phyloP scores from a whole-genome alignment of 805 yeast genomes.

The Metschnikowia borealis region DNA sequence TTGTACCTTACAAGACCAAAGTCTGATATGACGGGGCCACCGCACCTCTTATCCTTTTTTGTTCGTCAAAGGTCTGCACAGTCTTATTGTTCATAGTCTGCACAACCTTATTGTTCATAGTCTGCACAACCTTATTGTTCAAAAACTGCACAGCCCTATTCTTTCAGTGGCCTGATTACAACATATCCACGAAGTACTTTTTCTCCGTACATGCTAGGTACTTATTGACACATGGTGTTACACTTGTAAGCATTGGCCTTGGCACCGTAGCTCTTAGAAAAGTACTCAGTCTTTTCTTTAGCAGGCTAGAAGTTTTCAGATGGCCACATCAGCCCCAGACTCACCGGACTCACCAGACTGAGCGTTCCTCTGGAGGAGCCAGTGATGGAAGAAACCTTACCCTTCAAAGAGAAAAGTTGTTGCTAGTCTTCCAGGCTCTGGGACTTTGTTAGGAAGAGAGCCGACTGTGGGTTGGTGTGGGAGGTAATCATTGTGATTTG shows the following conservation, averaged over 20 bases:
- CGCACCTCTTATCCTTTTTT: too few species aligned
- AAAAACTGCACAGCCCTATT: too few species aligned
- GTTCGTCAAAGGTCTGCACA: too few species aligned
- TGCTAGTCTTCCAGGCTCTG: conserved; percentile 49
- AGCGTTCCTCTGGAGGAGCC: conserved; percentile 84
- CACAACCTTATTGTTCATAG: too few species aligned
- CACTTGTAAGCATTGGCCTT: conserved; percentile 62
- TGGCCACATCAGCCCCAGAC: conserved; percentile 81
- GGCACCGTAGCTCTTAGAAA: conserved; percentile 49
- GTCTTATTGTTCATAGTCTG: too few species aligned
- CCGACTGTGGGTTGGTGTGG: conserved; percentile 34
- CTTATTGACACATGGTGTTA: too few species aligned
- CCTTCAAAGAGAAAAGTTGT: conserved; percentile 73
- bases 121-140: too few species aligned
- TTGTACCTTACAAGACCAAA: too few species aligned
- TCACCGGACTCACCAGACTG: conserved; percentile 81
- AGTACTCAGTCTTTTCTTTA: conserved; percentile 48
- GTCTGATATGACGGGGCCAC: too few species aligned
- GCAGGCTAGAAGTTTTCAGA: conserved; percentile 60
- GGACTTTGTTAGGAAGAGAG: conserved; percentile 42
- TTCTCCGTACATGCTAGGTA: too few species aligned
- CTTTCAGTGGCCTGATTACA: too few species aligned
- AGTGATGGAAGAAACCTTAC: conserved; percentile 79
- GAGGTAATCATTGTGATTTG: conserved; percentile 12
- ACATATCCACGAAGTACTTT: too few species aligned